Base-by-base conservation (phyloP, 192 early-diverging fungal genomes). In the Rhizophagus prolifer region DNA sequence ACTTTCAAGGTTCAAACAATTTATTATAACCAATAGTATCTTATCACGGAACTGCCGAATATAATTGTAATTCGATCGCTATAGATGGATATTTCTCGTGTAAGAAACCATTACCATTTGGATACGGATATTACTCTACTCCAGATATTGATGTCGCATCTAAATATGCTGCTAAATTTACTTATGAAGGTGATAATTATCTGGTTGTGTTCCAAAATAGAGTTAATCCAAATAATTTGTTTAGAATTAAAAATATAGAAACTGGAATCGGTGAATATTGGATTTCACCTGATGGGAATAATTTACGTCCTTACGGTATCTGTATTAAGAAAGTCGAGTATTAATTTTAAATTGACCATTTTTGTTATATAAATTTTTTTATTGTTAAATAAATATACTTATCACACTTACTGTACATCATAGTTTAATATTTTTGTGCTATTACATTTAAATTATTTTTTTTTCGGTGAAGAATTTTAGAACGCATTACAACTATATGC, bases 231-330 rank as follows among this genome's bases (percentile, higher is more conserved):
- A 23, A 10, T 0, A 59, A 31, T 62, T 62, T 74, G 6, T 0
- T 28, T 21, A 59, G n/a, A 21, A 61, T 74, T 62, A 0, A 3
- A 13, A 41, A 14, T 8, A 21, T 9, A 3, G 28, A 4, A 61
- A 74, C 72, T n/a, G 58, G 58, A 21, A 21, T 60, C 23, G 72
- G 72, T 25, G 72, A 62, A 4, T 74, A 74, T 74, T 74, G 59
- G 72, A 61, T 62, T 38, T 74, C 72, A 13, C 13, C 2, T 1
- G n/a, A 36, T n/a, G 36, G n/a, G 7, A 7, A 60, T n/a, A 58
- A 74, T 34, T 31, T 74, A n/a, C 28, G 72, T 3, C 72, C 72
- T 25, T 74, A 74, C n/a, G 72, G 72, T 21, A 74, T 74, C 25
- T 74, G 72, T 74, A 74, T 74, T 9, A 74, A 46, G 61, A 59